Conservation (phyloP, 192 early-diverging fungal genomes). For the Pilaira anomala region DNA sequence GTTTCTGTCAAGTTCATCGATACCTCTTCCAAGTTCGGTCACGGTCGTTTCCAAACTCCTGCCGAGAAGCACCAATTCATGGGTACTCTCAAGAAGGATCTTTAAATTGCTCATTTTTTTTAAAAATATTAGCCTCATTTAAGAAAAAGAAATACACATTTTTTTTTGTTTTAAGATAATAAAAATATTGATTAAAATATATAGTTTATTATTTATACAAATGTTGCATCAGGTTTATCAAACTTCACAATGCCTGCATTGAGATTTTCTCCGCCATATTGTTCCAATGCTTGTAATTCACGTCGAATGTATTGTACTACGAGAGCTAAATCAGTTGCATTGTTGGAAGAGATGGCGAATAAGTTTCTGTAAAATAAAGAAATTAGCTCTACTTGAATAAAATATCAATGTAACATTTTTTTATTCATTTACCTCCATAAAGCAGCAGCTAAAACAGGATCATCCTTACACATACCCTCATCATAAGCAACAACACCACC, state of each 20-base stretch:
- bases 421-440: constrained; percentile 70
- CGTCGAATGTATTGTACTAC: constrained; percentile 38
- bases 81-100: constrained; percentile 90
- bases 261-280: constrained; percentile 32
- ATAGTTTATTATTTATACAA: constrained; percentile 5
- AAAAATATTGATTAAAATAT: not conserved
- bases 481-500: constrained; percentile 90
- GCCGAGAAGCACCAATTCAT: constrained; percentile 93
- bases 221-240: constrained; percentile 21
- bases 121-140: too few species aligned
- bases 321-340: constrained; percentile 36
- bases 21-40: constrained; percentile 98
- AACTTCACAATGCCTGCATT: constrained; percentile 29
- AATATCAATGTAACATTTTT: not conserved
- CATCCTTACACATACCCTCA: constrained; percentile 82
- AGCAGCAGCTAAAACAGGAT: constrained; percentile 86
- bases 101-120: constrained; percentile 34
- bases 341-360: constrained; percentile 33
- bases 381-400: not conserved
- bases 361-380: constrained; percentile 33
- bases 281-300: constrained; percentile 36
- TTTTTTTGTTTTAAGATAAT: not conserved
- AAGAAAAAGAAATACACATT: not conserved
- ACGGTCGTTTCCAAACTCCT: constrained; percentile 99
- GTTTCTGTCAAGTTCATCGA: constrained; percentile 99